These are phyloP conservation scores for Tuber melanosporum DNA, from an alignment of 495 filamentous ascomycete genomes.

Conservation along the genomic window DNA sequence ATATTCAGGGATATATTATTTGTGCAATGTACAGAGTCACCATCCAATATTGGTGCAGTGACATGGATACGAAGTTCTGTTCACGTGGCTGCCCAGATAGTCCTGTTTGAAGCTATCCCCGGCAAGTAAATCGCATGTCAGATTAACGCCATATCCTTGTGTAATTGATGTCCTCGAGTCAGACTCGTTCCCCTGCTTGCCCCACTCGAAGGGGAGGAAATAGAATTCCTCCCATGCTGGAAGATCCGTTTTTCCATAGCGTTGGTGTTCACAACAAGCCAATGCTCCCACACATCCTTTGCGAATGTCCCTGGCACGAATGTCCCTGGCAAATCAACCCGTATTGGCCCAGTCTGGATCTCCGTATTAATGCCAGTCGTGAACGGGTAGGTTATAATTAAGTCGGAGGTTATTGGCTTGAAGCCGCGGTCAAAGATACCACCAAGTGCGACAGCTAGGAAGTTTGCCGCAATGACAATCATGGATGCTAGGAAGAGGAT, in stretches of 20 bases:
- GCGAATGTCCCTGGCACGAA: constrained; percentile 9
- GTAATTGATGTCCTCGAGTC: too few relatives aligned
- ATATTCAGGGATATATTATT: too few relatives aligned
- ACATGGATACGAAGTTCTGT: neutral
- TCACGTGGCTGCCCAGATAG: too few relatives aligned
- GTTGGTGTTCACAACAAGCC: constrained; percentile 9
- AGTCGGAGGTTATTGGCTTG: neutral
- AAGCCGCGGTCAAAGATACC: constrained; percentile 41
- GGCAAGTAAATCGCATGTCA: too few relatives aligned
- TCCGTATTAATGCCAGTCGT: neutral
- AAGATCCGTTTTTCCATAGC: constrained; percentile 5
- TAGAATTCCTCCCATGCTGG: constrained; percentile 23
- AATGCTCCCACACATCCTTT: neutral
- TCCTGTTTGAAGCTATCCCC: too few relatives aligned
- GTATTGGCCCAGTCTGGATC: neutral
- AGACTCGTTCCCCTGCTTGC: neutral
- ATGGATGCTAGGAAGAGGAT: constrained; percentile 27
- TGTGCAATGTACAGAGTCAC: constrained; percentile 5
- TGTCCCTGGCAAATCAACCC: neutral
- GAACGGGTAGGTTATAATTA: neutral
- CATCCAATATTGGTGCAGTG: constrained; percentile 11
- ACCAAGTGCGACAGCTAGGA: constrained; percentile 23
- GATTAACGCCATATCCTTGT: neutral
- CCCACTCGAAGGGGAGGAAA: constrained; percentile 24
- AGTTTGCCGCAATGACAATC: constrained; percentile 23